Evolutionary conservation across 768 basidiomycete genomes (phyloP).

Genomic region (Tylopilus felleus): DNA sequence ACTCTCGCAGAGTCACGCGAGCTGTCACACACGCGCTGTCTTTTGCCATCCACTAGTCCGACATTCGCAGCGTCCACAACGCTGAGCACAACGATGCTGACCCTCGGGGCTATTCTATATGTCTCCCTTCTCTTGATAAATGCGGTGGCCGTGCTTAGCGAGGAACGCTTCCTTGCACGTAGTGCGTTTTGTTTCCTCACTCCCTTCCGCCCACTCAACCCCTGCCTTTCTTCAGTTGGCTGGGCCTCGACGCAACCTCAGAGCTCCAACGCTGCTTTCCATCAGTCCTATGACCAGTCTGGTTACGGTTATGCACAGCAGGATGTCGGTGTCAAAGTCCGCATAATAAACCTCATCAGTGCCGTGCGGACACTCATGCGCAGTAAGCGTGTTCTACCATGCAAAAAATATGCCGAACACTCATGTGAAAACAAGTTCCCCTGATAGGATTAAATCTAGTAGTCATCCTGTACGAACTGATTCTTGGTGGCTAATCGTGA

Average conservation of each 20-base stretch:
- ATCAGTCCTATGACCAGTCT: conserved; percentile 66
- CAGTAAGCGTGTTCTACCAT: conserved; percentile 58
- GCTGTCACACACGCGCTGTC: conserved; percentile 17
- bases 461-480: conserved; percentile 83
- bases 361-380: conserved; percentile 97
- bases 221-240: conserved; percentile 57
- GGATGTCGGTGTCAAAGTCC: conserved; percentile 75
- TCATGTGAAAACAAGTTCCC: conserved; percentile 65
- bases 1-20: conserved; percentile 11
- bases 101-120: conserved; percentile 76
- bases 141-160: conserved; percentile 91
- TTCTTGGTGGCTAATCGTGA: conserved; percentile 50
- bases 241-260: conserved; percentile 75
- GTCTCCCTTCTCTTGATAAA: conserved; percentile 87
- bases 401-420: conserved; percentile 8
- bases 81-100: conserved; percentile 41
- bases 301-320: conserved; percentile 51
- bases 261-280: conserved; percentile 52
- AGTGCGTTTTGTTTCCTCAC: conserved; percentile 50
- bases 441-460: conserved; percentile 84
- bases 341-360: conserved; percentile 87
- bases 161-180: conserved; percentile 92
- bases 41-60: background rate
- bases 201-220: conserved; percentile 14
- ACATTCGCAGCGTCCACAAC: background rate